Conservation (phyloP, 192 early-diverging fungal species). For the Coemansia sp. region DNA sequence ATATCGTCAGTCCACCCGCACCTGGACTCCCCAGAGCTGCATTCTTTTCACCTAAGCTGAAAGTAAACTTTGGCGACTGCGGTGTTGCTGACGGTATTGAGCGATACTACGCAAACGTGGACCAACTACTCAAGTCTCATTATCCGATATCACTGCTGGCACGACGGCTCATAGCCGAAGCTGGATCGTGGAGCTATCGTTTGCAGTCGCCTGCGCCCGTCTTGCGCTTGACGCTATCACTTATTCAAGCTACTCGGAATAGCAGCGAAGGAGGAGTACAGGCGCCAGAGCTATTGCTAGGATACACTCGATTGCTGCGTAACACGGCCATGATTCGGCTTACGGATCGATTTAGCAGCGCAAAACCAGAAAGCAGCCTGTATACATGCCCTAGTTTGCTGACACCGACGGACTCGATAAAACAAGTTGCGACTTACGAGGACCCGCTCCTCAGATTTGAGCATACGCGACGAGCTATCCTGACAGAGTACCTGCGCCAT, state of each 20-base stretch:
- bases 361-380: background rate
- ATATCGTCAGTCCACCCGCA: background rate
- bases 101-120: slow-evolving; percentile 4
- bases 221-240: background rate
- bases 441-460: slow-evolving; percentile 5
- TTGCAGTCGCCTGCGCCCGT: slow-evolving; percentile 14
- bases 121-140: background rate
- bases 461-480: slow-evolving; percentile 2
- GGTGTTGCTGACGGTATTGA: background rate
- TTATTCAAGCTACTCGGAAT: background rate
- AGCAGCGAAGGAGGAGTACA: background rate
- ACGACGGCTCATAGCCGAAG: slow-evolving; percentile 9
- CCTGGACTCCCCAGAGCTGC: slow-evolving; percentile 6
- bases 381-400: background rate
- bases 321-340: slow-evolving; percentile 9
- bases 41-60: slow-evolving; percentile 11
- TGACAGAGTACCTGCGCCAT: slow-evolving; percentile 20
- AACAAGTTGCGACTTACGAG: background rate
- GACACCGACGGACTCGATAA: background rate
- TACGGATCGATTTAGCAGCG: background rate
- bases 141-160: background rate
- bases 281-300: slow-evolving; percentile 3
- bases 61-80: background rate
- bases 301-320: slow-evolving; percentile 7
- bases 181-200: slow-evolving; percentile 19